These are phyloP conservation scores for Exserohilum turcica DNA, from an alignment of 2,329 filamentous ascomycete species.

Conservation along the genomic window DNA sequence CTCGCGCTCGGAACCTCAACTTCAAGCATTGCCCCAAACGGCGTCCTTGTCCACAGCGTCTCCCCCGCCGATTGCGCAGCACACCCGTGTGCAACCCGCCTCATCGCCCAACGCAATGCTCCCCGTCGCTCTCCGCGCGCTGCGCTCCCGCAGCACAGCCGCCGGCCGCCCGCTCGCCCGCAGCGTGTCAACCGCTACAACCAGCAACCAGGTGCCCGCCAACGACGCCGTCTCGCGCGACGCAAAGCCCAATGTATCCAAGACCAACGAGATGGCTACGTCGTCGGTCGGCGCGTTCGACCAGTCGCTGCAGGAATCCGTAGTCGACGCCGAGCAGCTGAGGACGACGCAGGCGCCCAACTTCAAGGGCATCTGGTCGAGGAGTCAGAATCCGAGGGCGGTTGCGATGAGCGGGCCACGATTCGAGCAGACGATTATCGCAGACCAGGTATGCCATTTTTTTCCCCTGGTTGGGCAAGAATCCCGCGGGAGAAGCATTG, in stretches of 20 bases:
- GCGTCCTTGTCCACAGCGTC: background rate
- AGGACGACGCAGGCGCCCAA: conserved; percentile 83
- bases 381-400: conserved; percentile 79
- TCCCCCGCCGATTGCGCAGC: conserved; percentile 23
- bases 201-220: conserved; percentile 68
- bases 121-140: conserved; percentile 33
- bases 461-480: background rate
- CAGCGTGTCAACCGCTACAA: conserved; percentile 30
- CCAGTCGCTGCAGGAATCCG: conserved; percentile 60
- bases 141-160: conserved; percentile 34
- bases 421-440: conserved; percentile 97
- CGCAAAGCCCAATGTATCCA: conserved; percentile 59
- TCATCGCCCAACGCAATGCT: conserved; percentile 28
- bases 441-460: conserved; percentile 75
- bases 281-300: conserved; percentile 58
- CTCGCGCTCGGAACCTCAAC: conserved; percentile 19
- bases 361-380: conserved; percentile 77
- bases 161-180: conserved; percentile 30
- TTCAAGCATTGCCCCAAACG: conserved; percentile 13
- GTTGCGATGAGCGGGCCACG: conserved; percentile 90
- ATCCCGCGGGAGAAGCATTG: background rate
- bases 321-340: conserved; percentile 59
- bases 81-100: conserved; percentile 21
- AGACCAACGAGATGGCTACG: conserved; percentile 64
- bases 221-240: conserved; percentile 64